Evolutionary conservation across 805 yeast genomes (phyloP), one percentile per base, ranked within the genome.

Genomic region (Candida insectalens): DNA sequence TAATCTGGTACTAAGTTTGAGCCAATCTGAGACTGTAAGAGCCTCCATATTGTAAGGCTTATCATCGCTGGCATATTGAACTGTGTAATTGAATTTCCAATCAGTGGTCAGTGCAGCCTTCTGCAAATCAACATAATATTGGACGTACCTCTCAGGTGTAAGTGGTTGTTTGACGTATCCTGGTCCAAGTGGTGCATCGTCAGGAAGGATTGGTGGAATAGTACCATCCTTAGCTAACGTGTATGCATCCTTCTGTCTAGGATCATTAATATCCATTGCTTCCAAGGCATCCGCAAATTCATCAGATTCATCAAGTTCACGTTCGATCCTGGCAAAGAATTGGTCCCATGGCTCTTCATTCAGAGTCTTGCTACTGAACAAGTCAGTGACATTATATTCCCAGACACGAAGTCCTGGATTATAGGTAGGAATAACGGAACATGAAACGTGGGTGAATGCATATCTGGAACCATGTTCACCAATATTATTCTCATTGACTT

Each of bases 361-460:
- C 3, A 26, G 25, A 17, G 26, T 30, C 18, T 22, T 16, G 6
- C 29, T 25, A 15, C 49, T 46, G n/a, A 51, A 59, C 30, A 81
- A 49, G 1, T 65, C 78, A 1, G 83, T 69, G 25, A 71, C 69
- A 48, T 84, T 84, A 53, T 84, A 84, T 51, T 84, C 95, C 92
- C 94, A 84, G 2, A 84, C 75, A 42, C 95, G 64, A 40, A 84
- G 49, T 4, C 87, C 83, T 4, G 95, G 87, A 43, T 82, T 83
- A 57, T 77, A 85, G 0, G 94, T 84, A 3, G 95, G 95, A 10
- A 85, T 72, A 10, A 84, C 74, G 36, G 88, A 78, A 1, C 87
- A 76, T 2, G 77, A 67, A 12, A 84, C 72, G 47, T 75, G 81
- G 0, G 80, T 76, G 33, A 84, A 61, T 1, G 85, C 64, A 50